Evolutionary conservation across 208 protist species (phyloP).

Genomic region (Acanthamoeba lenticulata): DNA sequence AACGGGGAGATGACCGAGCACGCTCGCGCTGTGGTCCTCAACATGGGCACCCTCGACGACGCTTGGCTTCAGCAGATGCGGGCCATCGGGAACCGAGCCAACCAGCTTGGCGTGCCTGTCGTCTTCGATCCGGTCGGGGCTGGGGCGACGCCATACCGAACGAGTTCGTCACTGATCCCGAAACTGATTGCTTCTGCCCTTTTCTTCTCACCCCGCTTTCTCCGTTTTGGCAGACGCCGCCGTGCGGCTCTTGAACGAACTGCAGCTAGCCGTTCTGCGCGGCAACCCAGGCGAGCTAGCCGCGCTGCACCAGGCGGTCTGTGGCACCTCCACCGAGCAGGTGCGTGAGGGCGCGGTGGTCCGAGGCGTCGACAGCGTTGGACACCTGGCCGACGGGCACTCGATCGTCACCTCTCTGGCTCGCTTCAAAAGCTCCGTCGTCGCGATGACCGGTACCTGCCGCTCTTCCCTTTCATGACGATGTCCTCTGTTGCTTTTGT

Average conservation of each 20-base stretch:
- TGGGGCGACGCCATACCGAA: conserved; percentile 11
- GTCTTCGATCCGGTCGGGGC: conserved; percentile 45
- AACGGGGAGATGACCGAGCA: conserved; percentile 1
- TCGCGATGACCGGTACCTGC: background rate
- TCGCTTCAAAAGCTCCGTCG: background rate
- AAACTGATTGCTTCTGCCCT: background rate
- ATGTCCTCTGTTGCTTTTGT: background rate
- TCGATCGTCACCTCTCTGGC: background rate
- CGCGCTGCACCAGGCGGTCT: background rate
- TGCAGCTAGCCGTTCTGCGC: background rate
- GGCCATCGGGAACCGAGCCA: background rate
- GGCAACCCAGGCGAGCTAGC: background rate
- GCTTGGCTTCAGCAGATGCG: background rate
- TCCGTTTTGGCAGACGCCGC: background rate
- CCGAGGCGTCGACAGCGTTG: background rate
- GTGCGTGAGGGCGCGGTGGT: background rate
- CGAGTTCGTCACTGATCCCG: background rate
- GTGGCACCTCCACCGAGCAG: background rate
- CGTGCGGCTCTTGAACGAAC: background rate
- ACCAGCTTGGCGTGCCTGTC: background rate
- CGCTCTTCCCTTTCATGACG: background rate
- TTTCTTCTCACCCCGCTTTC: background rate
- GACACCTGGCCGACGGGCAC: background rate
- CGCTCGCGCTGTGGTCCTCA: conserved; percentile 9
- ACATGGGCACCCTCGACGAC: conserved; percentile 24